Conservation (phyloP, 139 green algal genomes). For the Coccomyxa sp. region DNA sequence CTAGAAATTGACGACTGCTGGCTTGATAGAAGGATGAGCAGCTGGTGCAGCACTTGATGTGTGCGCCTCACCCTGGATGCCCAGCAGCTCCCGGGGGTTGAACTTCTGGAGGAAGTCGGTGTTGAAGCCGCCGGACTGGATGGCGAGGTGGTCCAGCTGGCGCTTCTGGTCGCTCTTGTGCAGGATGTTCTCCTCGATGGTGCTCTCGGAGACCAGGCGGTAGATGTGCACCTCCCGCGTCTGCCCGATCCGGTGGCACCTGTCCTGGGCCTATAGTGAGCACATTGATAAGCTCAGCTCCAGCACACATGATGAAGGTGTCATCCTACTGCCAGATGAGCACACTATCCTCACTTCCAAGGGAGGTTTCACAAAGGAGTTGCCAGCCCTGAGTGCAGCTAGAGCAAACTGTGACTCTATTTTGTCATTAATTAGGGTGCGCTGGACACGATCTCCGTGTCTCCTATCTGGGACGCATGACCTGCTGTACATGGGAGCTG, state of each 20-base stretch:
- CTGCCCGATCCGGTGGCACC: slow-evolving; percentile 96
- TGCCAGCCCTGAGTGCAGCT: no score
- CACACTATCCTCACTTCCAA: not conserved
- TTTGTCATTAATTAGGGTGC: no score
- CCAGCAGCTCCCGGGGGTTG: slow-evolving; percentile 38
- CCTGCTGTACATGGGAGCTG: no score
- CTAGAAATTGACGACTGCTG: not conserved
- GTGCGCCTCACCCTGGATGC: not conserved
- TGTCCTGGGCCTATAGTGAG: slow-evolving; percentile 82
- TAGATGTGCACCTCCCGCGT: slow-evolving; percentile 98
- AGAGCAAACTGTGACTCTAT: no score
- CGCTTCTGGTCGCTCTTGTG: slow-evolving; percentile 96
- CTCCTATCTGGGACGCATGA: no score
- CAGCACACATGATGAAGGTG: no score
- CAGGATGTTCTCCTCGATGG: slow-evolving; percentile 98
- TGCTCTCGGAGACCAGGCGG: slow-evolving; percentile 83
- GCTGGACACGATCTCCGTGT: no score
- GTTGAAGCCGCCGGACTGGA: slow-evolving; percentile 90
- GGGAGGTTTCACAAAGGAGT: no score
- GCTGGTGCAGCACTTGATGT: not conserved
- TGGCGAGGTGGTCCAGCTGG: slow-evolving; percentile 93
- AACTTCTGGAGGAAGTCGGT: slow-evolving; percentile 68
- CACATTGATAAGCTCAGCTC: no score
- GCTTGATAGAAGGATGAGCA: not conserved
- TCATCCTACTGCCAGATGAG: not conserved